Base-by-base conservation (phyloP, 768 basidiomycete genomes). In the Auricularia sp. region DNA sequence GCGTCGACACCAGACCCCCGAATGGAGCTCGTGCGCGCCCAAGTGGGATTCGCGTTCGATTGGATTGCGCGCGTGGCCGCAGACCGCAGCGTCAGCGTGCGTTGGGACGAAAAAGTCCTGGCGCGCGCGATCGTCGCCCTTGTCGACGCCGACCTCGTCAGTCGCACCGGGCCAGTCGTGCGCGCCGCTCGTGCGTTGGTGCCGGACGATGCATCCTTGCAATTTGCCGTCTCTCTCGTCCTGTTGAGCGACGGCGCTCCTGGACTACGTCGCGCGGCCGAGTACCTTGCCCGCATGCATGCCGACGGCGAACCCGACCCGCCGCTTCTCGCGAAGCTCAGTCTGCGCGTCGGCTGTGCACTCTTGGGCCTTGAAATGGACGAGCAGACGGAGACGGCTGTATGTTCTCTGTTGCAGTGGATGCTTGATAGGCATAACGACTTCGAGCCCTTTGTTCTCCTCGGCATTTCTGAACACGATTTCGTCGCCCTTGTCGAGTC, bases 101-200 rank as follows among this genome's bases (percentile, higher is more conserved):
- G 70, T 76, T 1, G 85, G 85, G 34, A 71, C 82, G 4, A 77
- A 79, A 3, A 66, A 69, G 36, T 65, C 76, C 0, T 72, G 88
- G 35, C 74, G 75, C 10, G 67, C 71, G 3, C 78, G 78, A 51
- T 90, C 39, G 72, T 75, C 36, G 72, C 75, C 14, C 67, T 87
- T n/a, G 70, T 84, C 44, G 82, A 83, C 29, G 74, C 75, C 12
- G 79, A 78, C 61, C 68, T 83, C n/a, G 74, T 76, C 39, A 84
- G 83, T 4, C 70, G 74, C 10, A 68, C 78, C 21, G 76, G 4
- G 74, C 74, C 44, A 56, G 58, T 33, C 69, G 80, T 36, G 68
- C 68, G 34, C 66, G 70, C 14, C 68, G 70, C 29, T 63, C 73
- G n/a, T 65, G 59, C 33, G 65, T 74, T 51, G 44, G 67, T 3